phyloP scores from a whole-genome alignment of 2,329 filamentous ascomycete genomes.

The Dryadomyces quercivorus region DNA sequence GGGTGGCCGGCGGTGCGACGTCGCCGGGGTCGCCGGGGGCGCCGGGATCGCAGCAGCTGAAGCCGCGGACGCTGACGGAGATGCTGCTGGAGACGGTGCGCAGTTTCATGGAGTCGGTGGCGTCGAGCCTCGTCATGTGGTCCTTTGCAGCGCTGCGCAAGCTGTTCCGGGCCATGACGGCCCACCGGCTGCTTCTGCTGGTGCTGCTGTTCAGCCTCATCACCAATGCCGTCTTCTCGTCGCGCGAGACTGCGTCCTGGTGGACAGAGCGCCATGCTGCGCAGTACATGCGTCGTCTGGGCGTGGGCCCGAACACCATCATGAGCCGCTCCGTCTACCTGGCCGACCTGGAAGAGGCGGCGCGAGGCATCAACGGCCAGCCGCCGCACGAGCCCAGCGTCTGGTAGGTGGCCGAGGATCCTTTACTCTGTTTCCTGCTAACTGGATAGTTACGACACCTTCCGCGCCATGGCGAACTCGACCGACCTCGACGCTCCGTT shows the following conservation, averaged over 20 bases:
- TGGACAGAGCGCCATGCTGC: constrained; percentile 73
- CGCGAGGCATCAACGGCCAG: constrained; percentile 21
- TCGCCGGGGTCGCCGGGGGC: constrained; percentile 33
- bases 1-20: not conserved
- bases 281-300: constrained; percentile 70
- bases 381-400: not conserved
- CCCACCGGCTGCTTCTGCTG: constrained; percentile 61
- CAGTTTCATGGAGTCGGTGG: constrained; percentile 63
- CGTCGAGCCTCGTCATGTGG: constrained; percentile 69
- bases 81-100: constrained; percentile 61
- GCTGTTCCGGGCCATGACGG: constrained; percentile 54
- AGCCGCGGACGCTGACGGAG: constrained; percentile 48
- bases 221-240: constrained; percentile 64
- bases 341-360: constrained; percentile 60
- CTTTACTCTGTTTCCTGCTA: not conserved
- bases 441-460: constrained; percentile 41
- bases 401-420: not conserved
- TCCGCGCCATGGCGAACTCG: constrained; percentile 43
- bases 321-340: constrained; percentile 84
- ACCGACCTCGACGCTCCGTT: constrained; percentile 46
- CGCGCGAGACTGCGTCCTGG: constrained; percentile 63
- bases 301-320: constrained; percentile 62
- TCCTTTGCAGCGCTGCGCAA: constrained; percentile 53
- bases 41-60: constrained; percentile 30
- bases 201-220: constrained; percentile 57